phyloP scores from a whole-genome alignment of 345 rosid species.

The Dipteronia sinensis region DNA sequence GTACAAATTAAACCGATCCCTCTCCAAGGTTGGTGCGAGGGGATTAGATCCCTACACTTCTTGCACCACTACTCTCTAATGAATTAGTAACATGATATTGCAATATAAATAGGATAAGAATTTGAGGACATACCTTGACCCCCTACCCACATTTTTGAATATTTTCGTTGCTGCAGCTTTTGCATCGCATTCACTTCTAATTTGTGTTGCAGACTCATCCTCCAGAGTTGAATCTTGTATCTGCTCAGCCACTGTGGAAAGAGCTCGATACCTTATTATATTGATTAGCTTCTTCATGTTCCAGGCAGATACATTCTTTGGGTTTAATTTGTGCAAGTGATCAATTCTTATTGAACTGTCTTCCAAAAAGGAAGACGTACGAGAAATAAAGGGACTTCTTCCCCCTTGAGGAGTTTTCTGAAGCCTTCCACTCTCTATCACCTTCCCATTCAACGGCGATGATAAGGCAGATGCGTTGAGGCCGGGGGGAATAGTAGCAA shows the following conservation, averaged over 20 bases:
- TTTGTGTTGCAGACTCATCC: constrained; percentile 65
- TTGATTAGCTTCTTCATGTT: constrained; percentile 87
- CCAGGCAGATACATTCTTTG: constrained; percentile 93
- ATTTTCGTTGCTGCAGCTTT: constrained; percentile 83
- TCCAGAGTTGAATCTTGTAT: constrained; percentile 47
- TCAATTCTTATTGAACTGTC: constrained; percentile 62
- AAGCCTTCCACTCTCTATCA: constrained; percentile 44
- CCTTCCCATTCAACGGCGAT: constrained; percentile 32
- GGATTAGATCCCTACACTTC: background rate
- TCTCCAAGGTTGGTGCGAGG: background rate
- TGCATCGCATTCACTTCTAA: constrained; percentile 74
- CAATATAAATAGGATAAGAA: constrained; percentile 3
- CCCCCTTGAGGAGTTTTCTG: constrained; percentile 41
- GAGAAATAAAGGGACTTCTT: constrained; percentile 54
- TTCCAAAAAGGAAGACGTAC: constrained; percentile 41
- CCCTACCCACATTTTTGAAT: constrained; percentile 67
- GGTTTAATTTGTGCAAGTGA: constrained; percentile 72
- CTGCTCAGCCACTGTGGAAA: constrained; percentile 83
- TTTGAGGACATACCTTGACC: constrained; percentile 51
- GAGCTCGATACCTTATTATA: constrained; percentile 60
- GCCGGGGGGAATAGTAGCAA: constrained; percentile 45
- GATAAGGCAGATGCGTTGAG: constrained; percentile 35
- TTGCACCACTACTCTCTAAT: background rate
- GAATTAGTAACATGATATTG: background rate
- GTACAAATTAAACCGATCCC: background rate